A percentile compares a stretch with the other conserved stretches of the same genome.
Conservation (phyloP, 2,329 filamentous ascomycete species). For the Ceratocystis lukuohia region DNA sequence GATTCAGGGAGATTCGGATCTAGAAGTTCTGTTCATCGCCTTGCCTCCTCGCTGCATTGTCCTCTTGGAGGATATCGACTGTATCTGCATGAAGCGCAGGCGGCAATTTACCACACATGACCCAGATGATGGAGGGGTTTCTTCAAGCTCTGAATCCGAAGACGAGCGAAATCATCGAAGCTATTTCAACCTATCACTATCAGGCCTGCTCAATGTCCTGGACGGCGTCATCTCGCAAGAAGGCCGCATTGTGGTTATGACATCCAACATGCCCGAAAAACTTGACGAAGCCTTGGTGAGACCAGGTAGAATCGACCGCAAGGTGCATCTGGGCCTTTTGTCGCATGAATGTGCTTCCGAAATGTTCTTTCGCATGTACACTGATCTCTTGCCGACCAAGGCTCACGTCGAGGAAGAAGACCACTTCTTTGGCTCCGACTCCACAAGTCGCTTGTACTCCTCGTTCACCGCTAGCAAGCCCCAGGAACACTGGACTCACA, state of each 20-base stretch:
- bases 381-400: not conserved
- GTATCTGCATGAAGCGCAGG: conserved; percentile 22
- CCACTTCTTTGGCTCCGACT: conserved; percentile 10
- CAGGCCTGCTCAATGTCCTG: conserved; percentile 69
- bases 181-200: conserved; percentile 38
- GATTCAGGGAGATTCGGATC: conserved; percentile 45
- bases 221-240: conserved; percentile 71
- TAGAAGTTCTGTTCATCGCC: conserved; percentile 41
- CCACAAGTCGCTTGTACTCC: not conserved
- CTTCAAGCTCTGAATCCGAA: conserved; percentile 16
- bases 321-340: conserved; percentile 50
- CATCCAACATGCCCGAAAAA: conserved; percentile 60
- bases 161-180: conserved; percentile 34
- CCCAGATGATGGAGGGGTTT: not conserved
- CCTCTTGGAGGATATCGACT: conserved; percentile 25
- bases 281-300: conserved; percentile 62
- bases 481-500: conserved; percentile 2
- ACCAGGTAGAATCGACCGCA: conserved; percentile 58
- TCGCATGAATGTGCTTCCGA: conserved; percentile 40
- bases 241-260: conserved; percentile 69
- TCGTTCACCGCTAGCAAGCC: not conserved
- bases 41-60: conserved; percentile 22
- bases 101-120: conserved; percentile 12
- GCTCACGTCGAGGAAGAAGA: conserved; percentile 4
- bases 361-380: conserved; percentile 49